Percentiles rank a stretch among this genome's conserved stretches.
phyloP scores from a whole-genome alignment of 2,329 filamentous ascomycete species.

The Annulohypoxylon truncatum region DNA sequence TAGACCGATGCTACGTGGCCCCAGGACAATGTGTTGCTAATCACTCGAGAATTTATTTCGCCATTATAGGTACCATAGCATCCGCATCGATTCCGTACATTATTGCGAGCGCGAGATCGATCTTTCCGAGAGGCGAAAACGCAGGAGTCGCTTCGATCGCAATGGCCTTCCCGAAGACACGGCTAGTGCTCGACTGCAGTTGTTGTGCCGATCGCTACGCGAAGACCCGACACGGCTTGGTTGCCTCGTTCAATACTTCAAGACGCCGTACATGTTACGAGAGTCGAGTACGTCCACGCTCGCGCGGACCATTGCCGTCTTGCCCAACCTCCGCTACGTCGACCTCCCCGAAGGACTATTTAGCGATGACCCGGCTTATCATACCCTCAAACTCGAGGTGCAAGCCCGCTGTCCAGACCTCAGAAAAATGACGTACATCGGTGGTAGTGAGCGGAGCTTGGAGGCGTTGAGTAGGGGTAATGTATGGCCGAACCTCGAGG shows the following conservation, averaged over 20 bases:
- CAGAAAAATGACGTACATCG: constrained; percentile 87
- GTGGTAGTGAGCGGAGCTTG: constrained; percentile 82
- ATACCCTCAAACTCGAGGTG: constrained; percentile 83
- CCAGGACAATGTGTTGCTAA: background rate
- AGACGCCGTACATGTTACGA: constrained; percentile 94
- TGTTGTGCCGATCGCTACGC: constrained; percentile 84
- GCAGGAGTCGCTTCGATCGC: constrained; percentile 76
- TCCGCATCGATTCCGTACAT: constrained; percentile 93
- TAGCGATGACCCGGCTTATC: constrained; percentile 79
- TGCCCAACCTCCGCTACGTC: constrained; percentile 87
- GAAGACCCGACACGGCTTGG: constrained; percentile 78
- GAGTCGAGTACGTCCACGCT: constrained; percentile 87
- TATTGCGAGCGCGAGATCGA: constrained; percentile 90
- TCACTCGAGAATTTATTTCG: constrained; percentile 28
- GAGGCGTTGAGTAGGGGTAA: constrained; percentile 73
- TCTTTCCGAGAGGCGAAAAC: constrained; percentile 82
- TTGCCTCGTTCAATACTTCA: constrained; percentile 79
- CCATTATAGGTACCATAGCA: constrained; percentile 78
- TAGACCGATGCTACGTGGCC: background rate
- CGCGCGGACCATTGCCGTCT: constrained; percentile 84
- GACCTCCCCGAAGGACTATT: constrained; percentile 92
- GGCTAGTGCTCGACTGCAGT: constrained; percentile 77
- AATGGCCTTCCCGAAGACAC: constrained; percentile 86
- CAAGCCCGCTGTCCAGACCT: constrained; percentile 85
- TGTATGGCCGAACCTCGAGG: constrained; percentile 77